A percentile compares a stretch with the other conserved stretches of the same genome.
phyloP scores from a whole-genome alignment of 2,329 filamentous ascomycete species.

The Colletotrichum siamense region DNA sequence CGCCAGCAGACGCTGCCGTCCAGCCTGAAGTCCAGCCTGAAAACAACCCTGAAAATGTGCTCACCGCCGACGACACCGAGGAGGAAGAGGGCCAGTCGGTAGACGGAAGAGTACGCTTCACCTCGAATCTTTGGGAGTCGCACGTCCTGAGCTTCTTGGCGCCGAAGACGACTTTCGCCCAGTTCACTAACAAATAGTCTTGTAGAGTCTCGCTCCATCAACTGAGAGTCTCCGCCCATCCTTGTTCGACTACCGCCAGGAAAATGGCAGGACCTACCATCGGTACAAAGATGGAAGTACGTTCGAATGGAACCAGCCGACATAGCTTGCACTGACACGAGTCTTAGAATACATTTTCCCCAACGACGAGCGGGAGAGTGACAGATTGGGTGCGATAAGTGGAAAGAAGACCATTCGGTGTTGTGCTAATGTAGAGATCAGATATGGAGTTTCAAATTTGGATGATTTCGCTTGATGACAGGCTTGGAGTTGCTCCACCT shows the following conservation, averaged over 20 bases:
- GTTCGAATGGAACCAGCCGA: not conserved
- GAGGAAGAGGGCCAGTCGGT: not conserved
- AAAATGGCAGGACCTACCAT: slow-evolving; percentile 43
- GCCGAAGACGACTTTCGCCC: not conserved
- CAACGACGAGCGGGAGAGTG: not conserved
- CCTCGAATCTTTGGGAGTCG: not conserved
- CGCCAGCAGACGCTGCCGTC: not conserved
- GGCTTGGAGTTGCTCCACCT: not conserved
- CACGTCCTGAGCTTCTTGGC: not conserved
- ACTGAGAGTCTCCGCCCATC: not conserved
- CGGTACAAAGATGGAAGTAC: slow-evolving; percentile 21
- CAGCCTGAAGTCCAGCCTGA: not conserved
- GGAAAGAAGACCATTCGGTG: not conserved
- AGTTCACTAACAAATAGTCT: not conserved
- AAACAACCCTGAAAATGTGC: not conserved
- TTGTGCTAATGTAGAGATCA: not conserved
- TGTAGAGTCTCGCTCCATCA: not conserved
- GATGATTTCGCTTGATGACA: not conserved
- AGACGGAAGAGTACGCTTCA: not conserved
- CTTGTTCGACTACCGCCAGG: slow-evolving; percentile 39
- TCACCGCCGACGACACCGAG: not conserved
- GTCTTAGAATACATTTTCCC: not conserved
- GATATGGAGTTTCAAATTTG: not conserved
- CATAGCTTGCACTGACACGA: not conserved
- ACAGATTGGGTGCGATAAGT: not conserved